phyloP scores from a whole-genome alignment of 768 basidiomycete genomes.

The Leucocoprinus leucothites region DNA sequence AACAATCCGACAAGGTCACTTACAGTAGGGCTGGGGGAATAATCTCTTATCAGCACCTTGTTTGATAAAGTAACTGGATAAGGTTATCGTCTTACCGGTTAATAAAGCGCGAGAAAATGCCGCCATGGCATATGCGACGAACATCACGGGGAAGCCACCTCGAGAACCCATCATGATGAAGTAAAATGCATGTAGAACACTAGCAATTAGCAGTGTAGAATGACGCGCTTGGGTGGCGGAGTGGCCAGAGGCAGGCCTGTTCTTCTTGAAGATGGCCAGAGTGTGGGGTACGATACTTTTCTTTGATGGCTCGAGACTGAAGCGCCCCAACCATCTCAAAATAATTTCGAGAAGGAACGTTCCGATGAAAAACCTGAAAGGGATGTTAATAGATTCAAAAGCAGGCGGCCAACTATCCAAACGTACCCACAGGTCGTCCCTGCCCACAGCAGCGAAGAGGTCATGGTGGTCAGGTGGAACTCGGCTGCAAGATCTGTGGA shows the following conservation, averaged over 20 bases:
- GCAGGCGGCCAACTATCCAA: not conserved
- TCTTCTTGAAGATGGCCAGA: slow-evolving; percentile 16
- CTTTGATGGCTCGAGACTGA: slow-evolving; percentile 21
- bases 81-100: slow-evolving; percentile 33
- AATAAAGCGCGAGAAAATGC: slow-evolving; percentile 47
- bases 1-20: slow-evolving; percentile 11
- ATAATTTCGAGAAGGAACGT: slow-evolving; percentile 46
- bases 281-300: slow-evolving; percentile 17
- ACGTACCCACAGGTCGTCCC: slow-evolving; percentile 48
- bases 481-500: slow-evolving; percentile 44
- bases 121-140: slow-evolving; percentile 44
- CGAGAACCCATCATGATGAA: slow-evolving; percentile 50
- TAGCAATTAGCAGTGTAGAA: slow-evolving; percentile 33
- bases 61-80: not conserved
- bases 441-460: slow-evolving; percentile 50
- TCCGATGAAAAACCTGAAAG: slow-evolving; percentile 40
- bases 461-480: slow-evolving; percentile 46
- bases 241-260: slow-evolving; percentile 14
- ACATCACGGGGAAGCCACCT: slow-evolving; percentile 37
- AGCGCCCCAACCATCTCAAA: slow-evolving; percentile 40
- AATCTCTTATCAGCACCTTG: not conserved
- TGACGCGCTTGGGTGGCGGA: slow-evolving; percentile 44
- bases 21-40: slow-evolving; percentile 35
- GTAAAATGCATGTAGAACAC: slow-evolving; percentile 36
- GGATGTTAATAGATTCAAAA: not conserved